These are phyloP conservation scores for Herpetomonas tarakana DNA, from an alignment of 208 protist genomes.

Conservation along the genomic window DNA sequence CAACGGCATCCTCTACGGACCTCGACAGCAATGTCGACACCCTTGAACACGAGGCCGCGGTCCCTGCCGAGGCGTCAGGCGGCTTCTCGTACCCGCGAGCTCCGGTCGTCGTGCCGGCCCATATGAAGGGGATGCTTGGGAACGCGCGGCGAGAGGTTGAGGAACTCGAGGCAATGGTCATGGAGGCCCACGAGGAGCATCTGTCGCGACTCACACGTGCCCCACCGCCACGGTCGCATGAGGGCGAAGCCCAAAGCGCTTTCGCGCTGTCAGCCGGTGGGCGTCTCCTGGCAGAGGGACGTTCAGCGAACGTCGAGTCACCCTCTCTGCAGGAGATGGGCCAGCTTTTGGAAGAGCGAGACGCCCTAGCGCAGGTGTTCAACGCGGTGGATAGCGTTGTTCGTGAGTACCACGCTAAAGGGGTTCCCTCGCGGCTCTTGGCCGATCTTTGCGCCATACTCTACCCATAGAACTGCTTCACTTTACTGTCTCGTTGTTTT, in stretches of 20 bases:
- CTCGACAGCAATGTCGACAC: too few relatives aligned
- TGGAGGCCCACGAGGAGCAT: conserved; percentile 37
- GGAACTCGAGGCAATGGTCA: conserved; percentile 34
- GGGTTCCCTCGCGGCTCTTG: not conserved
- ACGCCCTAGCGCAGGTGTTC: conserved; percentile 47
- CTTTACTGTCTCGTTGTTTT: not conserved
- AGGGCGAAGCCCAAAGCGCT: not conserved
- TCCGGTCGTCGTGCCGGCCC: conserved; percentile 25
- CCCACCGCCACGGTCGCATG: too few relatives aligned
- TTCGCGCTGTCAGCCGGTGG: not conserved
- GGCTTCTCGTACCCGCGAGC: conserved; percentile 14
- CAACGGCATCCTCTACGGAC: too few relatives aligned
- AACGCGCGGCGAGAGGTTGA: conserved; percentile 43
- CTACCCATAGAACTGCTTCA: not conserved
- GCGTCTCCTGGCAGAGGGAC: conserved; percentile 4
- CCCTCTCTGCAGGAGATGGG: conserved; percentile 61
- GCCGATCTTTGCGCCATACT: conserved; percentile 3
- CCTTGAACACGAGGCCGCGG: too few relatives aligned
- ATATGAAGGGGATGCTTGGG: conserved; percentile 20
- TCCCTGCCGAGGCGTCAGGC: not conserved
- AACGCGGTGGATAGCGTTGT: conserved; percentile 23
- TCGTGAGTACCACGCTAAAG: conserved; percentile 8
- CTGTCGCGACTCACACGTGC: conserved; percentile 30
- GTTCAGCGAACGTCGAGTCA: conserved; percentile 18
- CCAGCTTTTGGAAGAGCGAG: conserved; percentile 57